These are phyloP conservation scores for Tulasnella sp. DNA, from an alignment of 768 basidiomycete genomes.

Conservation along the genomic window DNA sequence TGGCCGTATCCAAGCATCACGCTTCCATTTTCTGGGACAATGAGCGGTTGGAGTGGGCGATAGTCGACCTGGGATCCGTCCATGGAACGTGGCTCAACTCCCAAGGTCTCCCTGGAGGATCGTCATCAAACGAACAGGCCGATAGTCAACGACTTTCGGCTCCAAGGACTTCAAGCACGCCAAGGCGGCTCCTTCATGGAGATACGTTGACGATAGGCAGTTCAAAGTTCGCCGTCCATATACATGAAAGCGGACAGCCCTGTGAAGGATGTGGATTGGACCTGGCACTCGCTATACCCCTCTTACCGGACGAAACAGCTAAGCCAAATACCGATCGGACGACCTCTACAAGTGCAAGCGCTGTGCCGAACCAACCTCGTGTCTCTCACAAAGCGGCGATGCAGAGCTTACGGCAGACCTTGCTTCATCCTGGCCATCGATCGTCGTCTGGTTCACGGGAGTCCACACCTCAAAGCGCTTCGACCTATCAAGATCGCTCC, in stretches of 20 bases:
- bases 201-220: constrained; percentile 65
- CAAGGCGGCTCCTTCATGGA: constrained; percentile 57
- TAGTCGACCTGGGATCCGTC: constrained; percentile 82
- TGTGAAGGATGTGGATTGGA: constrained; percentile 52
- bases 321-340: background rate
- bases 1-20: constrained; percentile 79
- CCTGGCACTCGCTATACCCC: background rate
- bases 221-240: constrained; percentile 66
- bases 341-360: constrained; percentile 42
- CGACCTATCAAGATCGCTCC: constrained; percentile 7
- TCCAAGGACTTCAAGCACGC: constrained; percentile 63
- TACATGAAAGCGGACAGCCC: constrained; percentile 59
- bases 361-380: constrained; percentile 48
- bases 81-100: constrained; percentile 67
- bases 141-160: constrained; percentile 51
- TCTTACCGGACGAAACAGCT: background rate
- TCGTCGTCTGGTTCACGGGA: background rate
- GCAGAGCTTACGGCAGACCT: constrained; percentile 57
- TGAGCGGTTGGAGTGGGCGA: constrained; percentile 56
- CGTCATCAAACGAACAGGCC: constrained; percentile 17
- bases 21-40: constrained; percentile 71
- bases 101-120: constrained; percentile 31
- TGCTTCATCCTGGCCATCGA: constrained; percentile 41
- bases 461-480: background rate
- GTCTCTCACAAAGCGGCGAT: constrained; percentile 55